phyloP scores from a whole-genome alignment of 1,284 basidiomycete species.

The Afroboletus lepidellus region DNA sequence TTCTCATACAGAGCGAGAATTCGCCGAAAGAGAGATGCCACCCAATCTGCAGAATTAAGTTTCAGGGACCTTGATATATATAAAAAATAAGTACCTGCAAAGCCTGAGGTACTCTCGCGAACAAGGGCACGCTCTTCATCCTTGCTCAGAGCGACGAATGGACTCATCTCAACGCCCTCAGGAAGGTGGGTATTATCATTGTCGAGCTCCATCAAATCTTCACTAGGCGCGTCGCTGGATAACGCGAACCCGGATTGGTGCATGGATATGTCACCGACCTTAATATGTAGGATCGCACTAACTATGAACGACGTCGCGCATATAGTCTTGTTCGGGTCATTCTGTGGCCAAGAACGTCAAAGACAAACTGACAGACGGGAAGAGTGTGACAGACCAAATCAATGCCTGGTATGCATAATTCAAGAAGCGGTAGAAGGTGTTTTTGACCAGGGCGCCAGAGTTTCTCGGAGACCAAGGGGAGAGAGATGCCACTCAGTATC shows the following conservation, averaged over 20 bases:
- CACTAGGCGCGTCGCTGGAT: constrained; percentile 50
- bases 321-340: constrained; percentile 91
- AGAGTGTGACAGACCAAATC: constrained; percentile 59
- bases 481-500: constrained; percentile 79
- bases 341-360: constrained; percentile 44
- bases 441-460: constrained; percentile 87
- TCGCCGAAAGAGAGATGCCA: constrained; percentile 82
- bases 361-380: not conserved
- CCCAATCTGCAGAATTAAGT: constrained; percentile 66
- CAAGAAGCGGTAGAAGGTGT: constrained; percentile 85
- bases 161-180: constrained; percentile 53
- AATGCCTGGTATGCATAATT: constrained; percentile 89
- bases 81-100: constrained; percentile 56
- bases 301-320: constrained; percentile 80
- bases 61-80: constrained; percentile 3
- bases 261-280: constrained; percentile 77
- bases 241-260: constrained; percentile 54
- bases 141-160: constrained; percentile 50
- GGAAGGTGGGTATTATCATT: constrained; percentile 46
- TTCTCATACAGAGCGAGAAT: constrained; percentile 90
- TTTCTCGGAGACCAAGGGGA: constrained; percentile 76
- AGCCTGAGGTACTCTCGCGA: constrained; percentile 75
- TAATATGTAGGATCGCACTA: constrained; percentile 76
- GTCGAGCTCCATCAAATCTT: constrained; percentile 56
- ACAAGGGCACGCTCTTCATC: constrained; percentile 75